Evolutionary conservation across 805 yeast genomes (phyloP).

Genomic region (Blastobotrys peoriensis): DNA sequence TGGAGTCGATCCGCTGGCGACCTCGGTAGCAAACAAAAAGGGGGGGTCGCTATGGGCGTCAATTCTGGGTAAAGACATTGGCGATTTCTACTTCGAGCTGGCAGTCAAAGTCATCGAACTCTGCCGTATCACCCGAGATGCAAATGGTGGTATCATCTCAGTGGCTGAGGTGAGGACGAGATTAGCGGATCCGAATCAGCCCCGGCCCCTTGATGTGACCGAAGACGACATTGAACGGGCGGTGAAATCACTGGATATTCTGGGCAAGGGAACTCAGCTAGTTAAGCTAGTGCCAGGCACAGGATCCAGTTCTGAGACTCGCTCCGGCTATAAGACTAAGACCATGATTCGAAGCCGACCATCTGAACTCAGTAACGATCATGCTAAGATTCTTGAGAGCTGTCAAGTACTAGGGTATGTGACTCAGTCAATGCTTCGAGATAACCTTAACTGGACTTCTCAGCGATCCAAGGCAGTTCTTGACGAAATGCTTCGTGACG

Average conservation of each 20-base stretch:
- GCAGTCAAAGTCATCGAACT: constrained; percentile 71
- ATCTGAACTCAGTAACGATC: constrained; percentile 60
- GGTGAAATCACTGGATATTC: constrained; percentile 42
- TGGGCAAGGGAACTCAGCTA: constrained; percentile 70
- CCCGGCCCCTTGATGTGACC: constrained; percentile 27
- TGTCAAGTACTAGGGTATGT: constrained; percentile 77
- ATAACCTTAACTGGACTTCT: constrained; percentile 70
- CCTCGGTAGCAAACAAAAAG: constrained; percentile 25
- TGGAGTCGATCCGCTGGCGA: constrained; percentile 74
- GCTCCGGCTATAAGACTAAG: constrained; percentile 27
- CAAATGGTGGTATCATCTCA: constrained; percentile 79
- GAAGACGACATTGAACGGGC: constrained; percentile 54
- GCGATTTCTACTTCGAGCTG: constrained; percentile 59
- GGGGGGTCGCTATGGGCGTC: constrained; percentile 33
- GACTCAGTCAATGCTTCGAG: constrained; percentile 54
- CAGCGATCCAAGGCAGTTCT: constrained; percentile 57
- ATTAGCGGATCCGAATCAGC: constrained; percentile 25
- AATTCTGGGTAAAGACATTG: constrained; percentile 30
- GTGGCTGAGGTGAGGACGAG: constrained; percentile 45
- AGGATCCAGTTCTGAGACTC: no score
- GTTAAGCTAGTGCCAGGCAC: constrained; percentile 46
- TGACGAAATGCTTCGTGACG: constrained; percentile 74
- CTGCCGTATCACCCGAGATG: constrained; percentile 59
- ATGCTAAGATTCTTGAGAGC: constrained; percentile 62
- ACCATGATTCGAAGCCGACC: constrained; percentile 60